A percentile compares a stretch with the other conserved stretches of the same genome.
Conservation (phyloP, 2,329 filamentous ascomycete genomes). For the Colletotrichum echinochloae region DNA sequence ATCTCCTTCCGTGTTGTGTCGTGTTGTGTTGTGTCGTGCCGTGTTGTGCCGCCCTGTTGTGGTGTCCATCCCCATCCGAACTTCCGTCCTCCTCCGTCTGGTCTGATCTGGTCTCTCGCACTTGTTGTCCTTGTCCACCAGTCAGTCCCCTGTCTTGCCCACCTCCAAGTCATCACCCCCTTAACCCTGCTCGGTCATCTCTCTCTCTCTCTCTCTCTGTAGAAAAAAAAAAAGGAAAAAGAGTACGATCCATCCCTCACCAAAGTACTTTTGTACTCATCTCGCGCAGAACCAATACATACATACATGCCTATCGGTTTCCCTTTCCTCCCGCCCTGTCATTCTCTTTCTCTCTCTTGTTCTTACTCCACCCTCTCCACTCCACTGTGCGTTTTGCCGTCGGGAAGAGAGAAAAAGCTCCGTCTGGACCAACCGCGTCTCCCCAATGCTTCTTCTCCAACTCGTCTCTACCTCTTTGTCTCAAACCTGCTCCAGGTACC, state of each 20-base stretch:
- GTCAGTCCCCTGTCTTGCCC: background rate
- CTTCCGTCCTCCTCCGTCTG: background rate
- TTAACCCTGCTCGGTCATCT: background rate
- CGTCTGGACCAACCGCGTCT: conserved; percentile 8
- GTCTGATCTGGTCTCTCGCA: background rate
- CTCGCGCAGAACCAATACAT: conserved; percentile 14
- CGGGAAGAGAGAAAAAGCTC: conserved; percentile 10
- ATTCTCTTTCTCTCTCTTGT: conserved; percentile 2
- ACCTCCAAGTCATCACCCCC: conserved; percentile 1
- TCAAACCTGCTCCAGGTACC: conserved; percentile 13
- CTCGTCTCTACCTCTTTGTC: background rate
- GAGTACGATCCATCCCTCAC: background rate
- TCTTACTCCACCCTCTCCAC: conserved; percentile 10
- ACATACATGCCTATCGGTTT: conserved; percentile 37
- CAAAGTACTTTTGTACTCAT: conserved; percentile 21
- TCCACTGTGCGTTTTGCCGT: conserved; percentile 13
- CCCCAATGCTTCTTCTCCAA: conserved; percentile 17
- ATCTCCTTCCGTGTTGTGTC: background rate
- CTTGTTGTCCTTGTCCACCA: conserved; percentile 1
- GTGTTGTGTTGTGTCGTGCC: background rate
- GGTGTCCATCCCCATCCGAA: background rate
- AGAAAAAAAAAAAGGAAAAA: no score
- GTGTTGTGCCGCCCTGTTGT: no score
- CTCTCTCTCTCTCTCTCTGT: background rate
- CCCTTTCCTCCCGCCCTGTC: conserved; percentile 33